Conservation (phyloP, 2,329 filamentous ascomycete genomes). For the Botrytis byssoidea region DNA sequence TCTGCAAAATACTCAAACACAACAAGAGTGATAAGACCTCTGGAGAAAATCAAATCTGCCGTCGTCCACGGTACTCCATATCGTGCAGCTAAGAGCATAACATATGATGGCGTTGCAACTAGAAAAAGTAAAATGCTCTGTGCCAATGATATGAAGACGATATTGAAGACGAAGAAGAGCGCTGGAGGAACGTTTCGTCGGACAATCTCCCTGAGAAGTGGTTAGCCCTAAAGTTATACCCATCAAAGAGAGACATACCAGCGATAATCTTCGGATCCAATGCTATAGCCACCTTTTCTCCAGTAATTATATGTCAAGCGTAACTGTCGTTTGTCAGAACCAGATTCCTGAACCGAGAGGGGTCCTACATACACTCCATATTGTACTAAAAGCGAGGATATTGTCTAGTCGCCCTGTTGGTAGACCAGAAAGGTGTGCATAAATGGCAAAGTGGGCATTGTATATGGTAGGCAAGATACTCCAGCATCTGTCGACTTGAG, state of each 20-base stretch:
- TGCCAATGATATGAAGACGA: constrained; percentile 80
- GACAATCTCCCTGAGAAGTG: constrained; percentile 62
- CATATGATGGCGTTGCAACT: constrained; percentile 79
- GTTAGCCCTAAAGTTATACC: constrained; percentile 17
- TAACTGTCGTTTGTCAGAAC: constrained; percentile 45
- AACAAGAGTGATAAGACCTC: constrained; percentile 55
- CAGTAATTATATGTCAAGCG: constrained; percentile 96
- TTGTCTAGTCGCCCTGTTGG: constrained; percentile 70
- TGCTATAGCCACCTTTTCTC: constrained; percentile 85
- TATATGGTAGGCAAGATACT: constrained; percentile 85
- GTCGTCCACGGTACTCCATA: constrained; percentile 53
- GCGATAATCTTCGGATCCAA: constrained; percentile 92
- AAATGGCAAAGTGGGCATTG: constrained; percentile 79
- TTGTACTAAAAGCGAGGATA: constrained; percentile 63
- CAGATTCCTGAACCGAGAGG: background rate
- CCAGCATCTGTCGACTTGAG: constrained; percentile 94
- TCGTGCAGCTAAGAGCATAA: constrained; percentile 71
- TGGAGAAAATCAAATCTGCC: constrained; percentile 58
- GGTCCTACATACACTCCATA: constrained; percentile 71
- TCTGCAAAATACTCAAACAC: constrained; percentile 79
- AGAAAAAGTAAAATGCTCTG: constrained; percentile 81
- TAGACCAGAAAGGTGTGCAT: constrained; percentile 73
- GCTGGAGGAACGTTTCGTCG: constrained; percentile 58
- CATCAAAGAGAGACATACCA: constrained; percentile 52
- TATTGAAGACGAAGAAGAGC: constrained; percentile 80